phyloP scores from a whole-genome alignment of 768 basidiomycete species.

The Serendipita sp. region DNA sequence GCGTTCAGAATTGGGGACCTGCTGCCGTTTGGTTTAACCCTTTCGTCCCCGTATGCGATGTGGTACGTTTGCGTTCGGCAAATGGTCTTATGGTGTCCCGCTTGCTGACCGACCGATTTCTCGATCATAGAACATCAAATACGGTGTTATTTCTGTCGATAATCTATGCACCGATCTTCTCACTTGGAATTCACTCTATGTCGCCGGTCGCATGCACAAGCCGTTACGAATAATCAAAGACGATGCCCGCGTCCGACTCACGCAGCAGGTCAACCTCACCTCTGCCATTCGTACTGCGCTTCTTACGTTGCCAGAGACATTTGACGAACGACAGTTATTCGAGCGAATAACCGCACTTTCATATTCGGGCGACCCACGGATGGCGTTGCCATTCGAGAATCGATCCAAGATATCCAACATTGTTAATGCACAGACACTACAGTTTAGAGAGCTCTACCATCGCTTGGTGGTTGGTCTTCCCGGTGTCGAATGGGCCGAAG shows the following conservation, averaged over 20 bases:
- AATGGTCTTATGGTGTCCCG: too few relatives aligned
- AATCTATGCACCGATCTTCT: slow-evolving; percentile 78
- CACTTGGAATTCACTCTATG: slow-evolving; percentile 85
- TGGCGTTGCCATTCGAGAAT: slow-evolving; percentile 90
- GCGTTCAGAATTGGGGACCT: slow-evolving; percentile 57
- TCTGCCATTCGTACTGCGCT: slow-evolving; percentile 85
- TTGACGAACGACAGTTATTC: slow-evolving; percentile 71
- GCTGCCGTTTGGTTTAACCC: slow-evolving; percentile 90
- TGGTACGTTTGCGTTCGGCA: slow-evolving; percentile 37
- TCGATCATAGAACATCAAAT: slow-evolving; percentile 66
- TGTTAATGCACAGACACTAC: slow-evolving; percentile 60
- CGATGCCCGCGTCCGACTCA: slow-evolving; percentile 79
- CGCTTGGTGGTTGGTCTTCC: slow-evolving; percentile 61
- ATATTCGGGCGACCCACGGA: slow-evolving; percentile 83
- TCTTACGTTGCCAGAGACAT: slow-evolving; percentile 65
- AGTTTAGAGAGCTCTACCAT: slow-evolving; percentile 81
- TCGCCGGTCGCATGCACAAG: slow-evolving; percentile 95
- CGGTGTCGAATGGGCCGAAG: slow-evolving; percentile 55
- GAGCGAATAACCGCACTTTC: slow-evolving; percentile 72
- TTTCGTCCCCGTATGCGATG: slow-evolving; percentile 66
- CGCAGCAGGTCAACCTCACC: slow-evolving; percentile 85
- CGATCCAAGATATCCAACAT: slow-evolving; percentile 89
- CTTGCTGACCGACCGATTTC: neutral
- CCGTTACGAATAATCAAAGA: slow-evolving; percentile 86
- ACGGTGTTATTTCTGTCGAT: slow-evolving; percentile 86